Percentiles rank a stretch among this genome's conserved stretches.
These are phyloP conservation scores for Aspergillus sp. DNA, from an alignment of 2,329 filamentous ascomycete genomes.

Conservation along the genomic window DNA sequence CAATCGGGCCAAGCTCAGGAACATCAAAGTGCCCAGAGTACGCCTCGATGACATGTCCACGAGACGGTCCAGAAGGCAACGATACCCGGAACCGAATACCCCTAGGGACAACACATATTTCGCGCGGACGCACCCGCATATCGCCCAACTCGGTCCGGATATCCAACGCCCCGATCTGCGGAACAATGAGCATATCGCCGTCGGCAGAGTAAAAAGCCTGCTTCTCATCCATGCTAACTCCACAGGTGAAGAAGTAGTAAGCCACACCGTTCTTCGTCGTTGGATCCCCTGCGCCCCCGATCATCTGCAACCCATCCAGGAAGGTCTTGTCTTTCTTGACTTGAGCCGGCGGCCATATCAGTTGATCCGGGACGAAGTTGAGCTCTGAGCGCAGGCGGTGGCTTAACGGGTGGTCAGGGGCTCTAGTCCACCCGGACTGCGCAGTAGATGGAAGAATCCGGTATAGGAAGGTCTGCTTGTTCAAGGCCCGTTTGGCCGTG, in stretches of 20 bases:
- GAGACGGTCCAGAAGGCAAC: background rate
- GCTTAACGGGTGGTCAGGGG: constrained; percentile 5
- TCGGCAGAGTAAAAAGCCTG: constrained; percentile 8
- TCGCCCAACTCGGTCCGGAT: constrained; percentile 6
- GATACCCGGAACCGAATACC: constrained; percentile 4
- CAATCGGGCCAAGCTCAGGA: constrained; percentile 5
- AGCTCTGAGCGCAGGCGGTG: background rate
- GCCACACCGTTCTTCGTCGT: constrained; percentile 3
- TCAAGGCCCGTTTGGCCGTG: constrained; percentile 5
- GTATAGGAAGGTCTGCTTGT: constrained; percentile 8
- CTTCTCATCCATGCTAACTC: constrained; percentile 1
- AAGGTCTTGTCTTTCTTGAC: constrained; percentile 3
- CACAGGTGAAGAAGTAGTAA: constrained; percentile 7
- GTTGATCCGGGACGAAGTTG: constrained; percentile 3
- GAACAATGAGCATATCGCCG: constrained; percentile 3
- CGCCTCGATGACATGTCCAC: constrained; percentile 6
- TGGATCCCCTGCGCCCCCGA: constrained; percentile 2
- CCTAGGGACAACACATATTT: constrained; percentile 3
- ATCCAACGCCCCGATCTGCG: constrained; percentile 1
- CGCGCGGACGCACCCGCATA: constrained; percentile 1
- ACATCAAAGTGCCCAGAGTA: constrained; percentile 6
- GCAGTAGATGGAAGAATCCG: constrained; percentile 5
- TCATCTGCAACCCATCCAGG: constrained; percentile 3
- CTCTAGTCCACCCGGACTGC: background rate
- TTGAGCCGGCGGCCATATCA: constrained; percentile 1